Conservation (phyloP, 352 stramenopile genomes). For the Phytophthora rubi region DNA sequence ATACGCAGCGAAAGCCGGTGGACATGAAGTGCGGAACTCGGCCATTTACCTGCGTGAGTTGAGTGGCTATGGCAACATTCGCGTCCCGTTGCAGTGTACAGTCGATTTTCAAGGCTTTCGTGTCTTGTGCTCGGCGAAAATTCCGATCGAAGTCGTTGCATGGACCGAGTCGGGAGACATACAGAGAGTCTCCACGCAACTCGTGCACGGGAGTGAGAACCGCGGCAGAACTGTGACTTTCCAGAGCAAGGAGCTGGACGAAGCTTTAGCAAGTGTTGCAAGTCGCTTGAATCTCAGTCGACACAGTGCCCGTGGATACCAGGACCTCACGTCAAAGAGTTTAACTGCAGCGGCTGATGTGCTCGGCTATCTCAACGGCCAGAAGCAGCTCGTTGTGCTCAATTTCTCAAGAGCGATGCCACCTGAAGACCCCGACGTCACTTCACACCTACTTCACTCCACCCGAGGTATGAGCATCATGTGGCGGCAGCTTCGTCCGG, state of each 20-base stretch:
- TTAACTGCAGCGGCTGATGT: conserved; percentile 85
- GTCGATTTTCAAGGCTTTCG: conserved; percentile 92
- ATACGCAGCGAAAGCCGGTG: conserved; percentile 82
- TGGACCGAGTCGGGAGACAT: conserved; percentile 73
- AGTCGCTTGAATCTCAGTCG: conserved; percentile 81
- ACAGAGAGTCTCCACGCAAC: conserved; percentile 70
- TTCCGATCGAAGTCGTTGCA: conserved; percentile 77
- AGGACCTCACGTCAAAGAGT: conserved; percentile 88
- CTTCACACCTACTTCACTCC: conserved; percentile 73
- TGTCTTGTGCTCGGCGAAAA: conserved; percentile 84
- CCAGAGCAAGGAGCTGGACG: conserved; percentile 83
- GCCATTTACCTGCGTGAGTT: conserved; percentile 74
- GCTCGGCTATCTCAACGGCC: conserved; percentile 68
- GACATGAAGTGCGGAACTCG: conserved; percentile 84
- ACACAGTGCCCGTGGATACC: conserved; percentile 83
- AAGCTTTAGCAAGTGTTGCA: conserved; percentile 63
- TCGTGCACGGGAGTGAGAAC: conserved; percentile 90
- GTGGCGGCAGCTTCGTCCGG: conserved; percentile 91
- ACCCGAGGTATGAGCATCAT: conserved; percentile 90
- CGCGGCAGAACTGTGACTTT: conserved; percentile 81
- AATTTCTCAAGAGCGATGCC: conserved; percentile 91
- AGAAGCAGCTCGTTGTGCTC: conserved; percentile 71
- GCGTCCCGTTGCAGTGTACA: conserved; percentile 77
- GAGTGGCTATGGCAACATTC: conserved; percentile 40
- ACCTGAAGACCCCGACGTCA: conserved; percentile 85